Conservation (phyloP, 305 asterid species). For the Petunia hybrid region DNA sequence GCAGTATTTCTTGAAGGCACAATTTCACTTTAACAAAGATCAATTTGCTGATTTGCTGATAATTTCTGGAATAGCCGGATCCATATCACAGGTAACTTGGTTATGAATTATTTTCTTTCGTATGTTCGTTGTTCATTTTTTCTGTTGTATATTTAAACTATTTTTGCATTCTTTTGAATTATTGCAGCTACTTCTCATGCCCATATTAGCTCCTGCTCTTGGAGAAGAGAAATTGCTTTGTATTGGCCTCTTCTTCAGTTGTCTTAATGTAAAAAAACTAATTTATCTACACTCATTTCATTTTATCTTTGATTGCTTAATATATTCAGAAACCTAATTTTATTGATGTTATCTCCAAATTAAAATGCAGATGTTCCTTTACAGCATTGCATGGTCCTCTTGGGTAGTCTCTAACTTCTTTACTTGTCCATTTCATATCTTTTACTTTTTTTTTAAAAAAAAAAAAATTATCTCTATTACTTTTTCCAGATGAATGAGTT, state of each 20-base stretch:
- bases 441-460: neutral
- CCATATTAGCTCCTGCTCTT: conserved; percentile 65
- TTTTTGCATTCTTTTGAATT: conserved; percentile 21
- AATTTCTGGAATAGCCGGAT: conserved; percentile 77
- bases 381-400: conserved; percentile 87
- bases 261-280: conserved; percentile 54
- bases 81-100: conserved; percentile 71
- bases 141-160: neutral
- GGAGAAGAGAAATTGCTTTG: conserved; percentile 84
- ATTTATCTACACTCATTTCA: neutral
- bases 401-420: conserved; percentile 60
- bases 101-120: neutral
- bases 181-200: conserved; percentile 82
- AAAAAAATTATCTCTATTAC: no score
- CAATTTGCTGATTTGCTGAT: conserved; percentile 91
- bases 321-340: neutral
- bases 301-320: neutral
- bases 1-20: conserved; percentile 91
- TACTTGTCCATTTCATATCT: neutral
- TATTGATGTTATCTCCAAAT: neutral
- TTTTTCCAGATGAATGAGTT: neutral
- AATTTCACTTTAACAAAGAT: conserved; percentile 83
- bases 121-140: neutral
- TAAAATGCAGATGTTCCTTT: conserved; percentile 72
- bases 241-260: conserved; percentile 69